Base-by-base conservation (phyloP, 192 early-diverging fungal species). In the Rhizoclosmatium globosum region DNA sequence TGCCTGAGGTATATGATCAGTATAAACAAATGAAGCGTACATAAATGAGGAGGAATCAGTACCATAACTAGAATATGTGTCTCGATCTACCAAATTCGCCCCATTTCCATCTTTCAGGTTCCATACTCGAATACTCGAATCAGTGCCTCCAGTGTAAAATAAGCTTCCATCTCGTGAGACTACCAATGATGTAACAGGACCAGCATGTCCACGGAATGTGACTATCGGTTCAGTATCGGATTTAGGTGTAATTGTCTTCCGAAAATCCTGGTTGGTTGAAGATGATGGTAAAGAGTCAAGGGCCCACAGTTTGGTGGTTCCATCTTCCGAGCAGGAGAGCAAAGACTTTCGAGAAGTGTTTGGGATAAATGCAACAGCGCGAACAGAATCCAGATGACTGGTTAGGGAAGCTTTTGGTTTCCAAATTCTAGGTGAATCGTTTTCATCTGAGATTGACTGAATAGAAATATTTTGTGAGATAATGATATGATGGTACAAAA, bases 201-300 rank as follows among this genome's bases (percentile, higher is more conserved):
- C 85, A 1, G 87, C 86, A 75, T 96, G 95, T 4, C 94, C 95
- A 17, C 95, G 87, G 79, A 93, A 93, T 1, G 94, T 96, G 45
- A 89, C 87, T 31, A 88, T 76, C 1, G 92, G 90, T 53, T 93
- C 92, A 11, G 90, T 75, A 21, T 96, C 94, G 9, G 57, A 4
- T 41, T 43, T 62, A 4, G 39, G 11, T 21, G 67, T 74, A 9
- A 68, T 68, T 2, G 70, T 23, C 65, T 83, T 74, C 41, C 76
- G 44, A 48, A 9, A 47, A 4, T 23, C 64, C 23, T 6, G 13
- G 45, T 7, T 53, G 9, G 58, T 41, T n/a, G 47, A 4, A 57
- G 6, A 15, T 11, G 57, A 50, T 13, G 9, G 62, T 43, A 64
- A 21, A 42, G 73, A 45, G 19, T 74, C n/a, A 56, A 94, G 74